These are phyloP conservation scores for Ogataea hybrid DNA, from an alignment of 1,139 yeast genomes.

Conservation along the genomic window DNA sequence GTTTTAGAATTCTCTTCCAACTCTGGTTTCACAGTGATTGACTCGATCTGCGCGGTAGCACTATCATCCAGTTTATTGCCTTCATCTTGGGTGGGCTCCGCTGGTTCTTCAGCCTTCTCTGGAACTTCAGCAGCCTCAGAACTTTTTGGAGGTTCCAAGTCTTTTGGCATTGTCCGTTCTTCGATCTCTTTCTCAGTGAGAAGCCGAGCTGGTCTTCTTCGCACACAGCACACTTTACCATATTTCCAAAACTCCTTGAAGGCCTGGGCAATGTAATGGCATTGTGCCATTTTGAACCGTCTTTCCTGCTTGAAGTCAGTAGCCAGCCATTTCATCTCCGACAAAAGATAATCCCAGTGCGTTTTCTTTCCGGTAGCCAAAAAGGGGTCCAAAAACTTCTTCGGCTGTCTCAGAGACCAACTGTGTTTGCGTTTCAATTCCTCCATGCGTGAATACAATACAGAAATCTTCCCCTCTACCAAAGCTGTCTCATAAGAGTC, in stretches of 20 bases:
- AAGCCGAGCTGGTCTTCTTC: constrained; percentile 38
- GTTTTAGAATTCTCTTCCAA: constrained; percentile 1
- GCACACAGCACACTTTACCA: constrained; percentile 70
- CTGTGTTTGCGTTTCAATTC: constrained; percentile 83
- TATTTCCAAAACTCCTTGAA: constrained; percentile 73
- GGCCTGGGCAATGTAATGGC: constrained; percentile 68
- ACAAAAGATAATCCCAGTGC: constrained; percentile 74
- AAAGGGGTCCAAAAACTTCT: constrained; percentile 67
- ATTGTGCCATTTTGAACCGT: constrained; percentile 67
- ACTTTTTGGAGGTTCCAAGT: too few species aligned
- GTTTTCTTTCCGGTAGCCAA: constrained; percentile 35
- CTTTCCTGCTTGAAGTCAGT: constrained; percentile 71
- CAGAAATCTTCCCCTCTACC: constrained; percentile 91
- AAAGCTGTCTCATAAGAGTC: constrained; percentile 82
- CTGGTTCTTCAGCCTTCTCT: too few species aligned
- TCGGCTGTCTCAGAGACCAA: constrained; percentile 92
- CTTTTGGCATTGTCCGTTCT: not conserved
- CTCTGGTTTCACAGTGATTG: constrained; percentile 3
- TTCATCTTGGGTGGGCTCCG: not conserved
- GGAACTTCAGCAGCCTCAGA: not conserved
- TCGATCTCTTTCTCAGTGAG: constrained; percentile 17
- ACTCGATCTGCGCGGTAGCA: not conserved
- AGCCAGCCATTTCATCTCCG: constrained; percentile 85
- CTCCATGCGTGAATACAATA: constrained; percentile 88
- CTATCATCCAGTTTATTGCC: not conserved